Conservation (phyloP, 1,139 yeast genomes). For the Pichia terricola region DNA sequence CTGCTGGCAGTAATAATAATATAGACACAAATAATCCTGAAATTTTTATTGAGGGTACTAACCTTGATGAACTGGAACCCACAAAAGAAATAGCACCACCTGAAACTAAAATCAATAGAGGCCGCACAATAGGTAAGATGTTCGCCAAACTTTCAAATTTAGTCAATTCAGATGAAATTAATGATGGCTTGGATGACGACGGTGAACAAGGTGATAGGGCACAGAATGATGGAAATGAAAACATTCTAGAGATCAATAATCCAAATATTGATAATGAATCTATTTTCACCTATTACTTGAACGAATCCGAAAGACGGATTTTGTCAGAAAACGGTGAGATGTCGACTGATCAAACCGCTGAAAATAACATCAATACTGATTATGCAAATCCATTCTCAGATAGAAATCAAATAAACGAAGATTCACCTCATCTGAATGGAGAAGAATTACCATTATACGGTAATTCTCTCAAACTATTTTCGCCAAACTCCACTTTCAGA, state of each 20-base stretch:
- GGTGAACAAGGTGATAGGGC: not conserved
- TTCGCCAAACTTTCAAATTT: constrained; percentile 7
- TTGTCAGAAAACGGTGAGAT: not conserved
- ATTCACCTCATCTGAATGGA: constrained; percentile 17
- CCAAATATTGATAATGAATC: constrained; percentile 1
- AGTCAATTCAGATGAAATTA: constrained; percentile 8
- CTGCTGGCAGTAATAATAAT: too few relatives aligned
- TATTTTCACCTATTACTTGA: not conserved
- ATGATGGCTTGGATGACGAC: not conserved
- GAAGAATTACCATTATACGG: constrained; percentile 20
- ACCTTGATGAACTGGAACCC: too few relatives aligned
- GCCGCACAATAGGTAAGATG: not conserved
- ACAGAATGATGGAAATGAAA: not conserved
- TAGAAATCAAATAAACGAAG: too few relatives aligned
- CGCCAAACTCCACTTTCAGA: constrained; percentile 28
- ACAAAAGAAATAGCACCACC: too few relatives aligned
- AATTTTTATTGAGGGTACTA: too few relatives aligned
- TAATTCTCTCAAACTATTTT: constrained; percentile 29
- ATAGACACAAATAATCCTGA: too few relatives aligned
- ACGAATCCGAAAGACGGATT: not conserved
- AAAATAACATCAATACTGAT: not conserved
- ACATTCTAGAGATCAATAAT: not conserved
- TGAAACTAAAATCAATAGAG: not conserved
- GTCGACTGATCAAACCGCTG: not conserved
- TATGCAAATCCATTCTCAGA: not conserved